These are phyloP conservation scores for Senecio squalidus DNA, from an alignment of 140 eudicot species.

Conservation along the genomic window DNA sequence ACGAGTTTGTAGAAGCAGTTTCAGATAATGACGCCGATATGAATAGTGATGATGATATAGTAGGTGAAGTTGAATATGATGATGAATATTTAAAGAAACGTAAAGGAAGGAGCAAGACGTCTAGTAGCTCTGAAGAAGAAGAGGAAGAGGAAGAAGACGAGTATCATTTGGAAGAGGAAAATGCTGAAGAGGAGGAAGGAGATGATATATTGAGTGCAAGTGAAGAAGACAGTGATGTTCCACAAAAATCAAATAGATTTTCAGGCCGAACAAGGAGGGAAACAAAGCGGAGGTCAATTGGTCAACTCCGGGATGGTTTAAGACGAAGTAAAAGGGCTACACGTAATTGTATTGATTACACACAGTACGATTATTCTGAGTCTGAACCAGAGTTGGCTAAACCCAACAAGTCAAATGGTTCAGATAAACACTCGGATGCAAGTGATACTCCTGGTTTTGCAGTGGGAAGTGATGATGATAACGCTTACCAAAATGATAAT, in stretches of 20 bases:
- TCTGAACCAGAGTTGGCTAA: constrained; percentile 52
- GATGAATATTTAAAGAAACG: constrained; percentile 71
- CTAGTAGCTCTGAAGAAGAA: constrained; percentile 87
- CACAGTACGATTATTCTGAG: constrained; percentile 50
- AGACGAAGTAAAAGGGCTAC: constrained; percentile 80
- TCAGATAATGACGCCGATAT: constrained; percentile 51
- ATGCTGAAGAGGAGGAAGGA: constrained; percentile 58
- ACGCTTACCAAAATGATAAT: constrained; percentile 2
- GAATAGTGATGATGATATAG: constrained; percentile 71
- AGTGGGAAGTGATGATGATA: constrained; percentile 34
- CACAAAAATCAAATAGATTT: constrained; percentile 27
- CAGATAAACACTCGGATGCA: constrained; percentile 31
- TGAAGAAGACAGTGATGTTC: constrained; percentile 62
- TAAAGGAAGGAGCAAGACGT: constrained; percentile 49
- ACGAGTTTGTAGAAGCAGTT: constrained; percentile 48
- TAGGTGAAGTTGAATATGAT: constrained; percentile 90
- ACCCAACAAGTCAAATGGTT: constrained; percentile 35
- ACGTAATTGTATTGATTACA: constrained; percentile 61
- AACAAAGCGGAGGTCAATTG: constrained; percentile 50
- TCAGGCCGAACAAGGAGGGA: constrained; percentile 50
- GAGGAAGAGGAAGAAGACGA: constrained; percentile 91
- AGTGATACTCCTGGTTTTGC: constrained; percentile 45
- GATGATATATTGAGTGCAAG: constrained; percentile 53
- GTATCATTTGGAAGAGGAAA: constrained; percentile 65
- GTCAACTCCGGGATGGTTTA: constrained; percentile 47